A percentile compares a stretch with the other conserved stretches of the same genome.
These are phyloP conservation scores for Gillenia trifoliata DNA, from an alignment of 306 rosid genomes.

Conservation along the genomic window DNA sequence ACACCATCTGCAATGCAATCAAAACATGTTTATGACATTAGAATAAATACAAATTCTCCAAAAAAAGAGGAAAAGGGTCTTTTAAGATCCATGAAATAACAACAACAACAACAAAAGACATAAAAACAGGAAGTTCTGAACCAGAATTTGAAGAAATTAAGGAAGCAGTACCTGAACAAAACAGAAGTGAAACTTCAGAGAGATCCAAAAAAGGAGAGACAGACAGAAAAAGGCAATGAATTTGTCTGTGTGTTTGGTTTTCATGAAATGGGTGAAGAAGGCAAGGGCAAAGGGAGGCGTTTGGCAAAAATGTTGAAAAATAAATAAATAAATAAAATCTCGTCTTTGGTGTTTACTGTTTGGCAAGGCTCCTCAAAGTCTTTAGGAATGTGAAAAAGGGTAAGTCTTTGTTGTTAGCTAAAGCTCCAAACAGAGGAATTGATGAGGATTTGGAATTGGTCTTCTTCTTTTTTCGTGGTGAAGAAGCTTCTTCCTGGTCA, in stretches of 20 bases:
- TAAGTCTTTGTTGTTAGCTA: background rate
- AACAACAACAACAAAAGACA: background rate
- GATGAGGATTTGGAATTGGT: background rate
- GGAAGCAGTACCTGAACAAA: background rate
- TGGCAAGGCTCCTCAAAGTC: background rate
- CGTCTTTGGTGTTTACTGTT: background rate
- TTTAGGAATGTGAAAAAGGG: background rate
- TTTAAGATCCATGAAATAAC: background rate
- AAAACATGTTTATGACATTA: background rate
- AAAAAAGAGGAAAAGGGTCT: background rate
- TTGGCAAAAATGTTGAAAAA: background rate
- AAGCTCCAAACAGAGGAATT: background rate
- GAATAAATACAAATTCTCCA: background rate
- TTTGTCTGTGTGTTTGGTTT: background rate
- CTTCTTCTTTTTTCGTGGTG: conserved; percentile 5
- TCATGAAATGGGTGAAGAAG: background rate
- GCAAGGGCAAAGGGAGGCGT: background rate
- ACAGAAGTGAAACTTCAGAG: background rate
- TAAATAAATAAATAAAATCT: background rate
- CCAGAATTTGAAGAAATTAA: background rate
- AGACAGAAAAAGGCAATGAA: background rate
- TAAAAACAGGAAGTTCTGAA: background rate
- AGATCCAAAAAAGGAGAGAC: background rate
- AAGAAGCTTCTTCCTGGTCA: conserved; percentile 13
- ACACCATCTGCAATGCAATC: conserved; percentile 27